Percentiles rank a stretch among this genome's conserved stretches.
phyloP scores from a whole-genome alignment of 257 asterid species.

The Solanum commersonii region DNA sequence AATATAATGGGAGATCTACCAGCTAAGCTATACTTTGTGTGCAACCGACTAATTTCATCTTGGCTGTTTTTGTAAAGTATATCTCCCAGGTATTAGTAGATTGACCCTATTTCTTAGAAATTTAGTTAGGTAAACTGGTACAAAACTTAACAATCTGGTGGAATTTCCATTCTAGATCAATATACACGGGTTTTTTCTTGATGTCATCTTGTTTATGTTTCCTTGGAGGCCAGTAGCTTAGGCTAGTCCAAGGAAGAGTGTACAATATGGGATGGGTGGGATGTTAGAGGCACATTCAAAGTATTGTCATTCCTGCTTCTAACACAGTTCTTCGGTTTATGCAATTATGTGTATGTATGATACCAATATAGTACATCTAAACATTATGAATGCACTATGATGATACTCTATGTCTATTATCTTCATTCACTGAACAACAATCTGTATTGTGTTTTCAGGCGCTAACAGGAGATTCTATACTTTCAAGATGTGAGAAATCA shows the following conservation, averaged over 20 bases:
- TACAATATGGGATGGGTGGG: not conserved
- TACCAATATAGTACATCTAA: not conserved
- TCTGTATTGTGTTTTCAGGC: constrained; percentile 39
- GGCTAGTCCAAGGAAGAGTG: not conserved
- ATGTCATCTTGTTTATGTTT: not conserved
- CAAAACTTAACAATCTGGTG: not conserved
- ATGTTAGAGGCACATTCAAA: not conserved
- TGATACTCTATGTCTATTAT: not conserved
- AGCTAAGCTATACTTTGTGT: not conserved
- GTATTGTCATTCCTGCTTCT: not conserved
- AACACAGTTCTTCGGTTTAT: not conserved
- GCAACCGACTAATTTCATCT: not conserved
- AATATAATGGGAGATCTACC: not conserved
- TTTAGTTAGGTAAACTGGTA: not conserved
- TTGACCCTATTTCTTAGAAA: not conserved
- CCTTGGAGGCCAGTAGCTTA: not conserved
- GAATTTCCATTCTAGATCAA: not conserved
- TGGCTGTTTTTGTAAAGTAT: not conserved
- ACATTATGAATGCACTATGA: not conserved
- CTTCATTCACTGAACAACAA: not conserved
- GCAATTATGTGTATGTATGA: not conserved
- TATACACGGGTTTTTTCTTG: not conserved
- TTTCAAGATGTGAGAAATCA: constrained; percentile 62
- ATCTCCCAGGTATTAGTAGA: not conserved
- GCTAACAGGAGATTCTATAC: constrained; percentile 66